Percentiles rank a stretch among this genome's conserved stretches.
Conservation (phyloP, 2,329 filamentous ascomycete species). For the Ophiognomonia clavigignenti-juglandacearum region DNA sequence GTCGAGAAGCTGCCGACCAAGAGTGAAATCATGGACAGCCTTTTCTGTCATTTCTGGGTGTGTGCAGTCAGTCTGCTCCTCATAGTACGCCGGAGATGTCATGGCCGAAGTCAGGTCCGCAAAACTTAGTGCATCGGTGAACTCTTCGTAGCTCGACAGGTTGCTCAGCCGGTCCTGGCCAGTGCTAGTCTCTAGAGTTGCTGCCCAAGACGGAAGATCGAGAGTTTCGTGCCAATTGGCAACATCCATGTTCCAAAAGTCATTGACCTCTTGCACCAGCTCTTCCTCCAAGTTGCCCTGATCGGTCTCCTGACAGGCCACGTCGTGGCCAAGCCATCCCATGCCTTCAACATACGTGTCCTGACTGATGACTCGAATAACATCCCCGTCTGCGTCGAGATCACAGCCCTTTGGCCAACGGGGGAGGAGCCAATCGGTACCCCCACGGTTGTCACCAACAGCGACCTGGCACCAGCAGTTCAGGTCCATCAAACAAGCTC, state of each 20-base stretch:
- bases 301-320: slow-evolving; percentile 29
- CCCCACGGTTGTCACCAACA: slow-evolving; percentile 81
- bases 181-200: slow-evolving; percentile 18
- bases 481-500: slow-evolving; percentile 76
- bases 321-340: slow-evolving; percentile 68
- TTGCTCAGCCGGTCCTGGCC: slow-evolving; percentile 26
- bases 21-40: slow-evolving; percentile 44
- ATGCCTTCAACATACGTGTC: slow-evolving; percentile 74
- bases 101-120: slow-evolving; percentile 56
- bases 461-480: slow-evolving; percentile 98
- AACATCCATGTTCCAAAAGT: slow-evolving; percentile 62
- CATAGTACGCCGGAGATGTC: slow-evolving; percentile 36
- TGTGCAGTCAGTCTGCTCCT: slow-evolving; percentile 57
- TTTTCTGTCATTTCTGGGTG: slow-evolving; percentile 49
- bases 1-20: slow-evolving; percentile 45
- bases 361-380: slow-evolving; percentile 74
- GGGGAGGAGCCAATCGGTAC: slow-evolving; percentile 84
- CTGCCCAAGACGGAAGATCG: slow-evolving; percentile 34
- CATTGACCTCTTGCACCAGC: slow-evolving; percentile 58
- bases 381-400: slow-evolving; percentile 60
- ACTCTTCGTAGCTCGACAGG: slow-evolving; percentile 48
- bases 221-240: slow-evolving; percentile 49
- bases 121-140: slow-evolving; percentile 58
- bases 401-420: slow-evolving; percentile 71
- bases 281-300: slow-evolving; percentile 53